Percentiles rank a stretch among this genome's conserved stretches.
Evolutionary conservation across 2,329 filamentous ascomycete species (phyloP).

Genomic region (Aaosphaeria pasadenensis): DNA sequence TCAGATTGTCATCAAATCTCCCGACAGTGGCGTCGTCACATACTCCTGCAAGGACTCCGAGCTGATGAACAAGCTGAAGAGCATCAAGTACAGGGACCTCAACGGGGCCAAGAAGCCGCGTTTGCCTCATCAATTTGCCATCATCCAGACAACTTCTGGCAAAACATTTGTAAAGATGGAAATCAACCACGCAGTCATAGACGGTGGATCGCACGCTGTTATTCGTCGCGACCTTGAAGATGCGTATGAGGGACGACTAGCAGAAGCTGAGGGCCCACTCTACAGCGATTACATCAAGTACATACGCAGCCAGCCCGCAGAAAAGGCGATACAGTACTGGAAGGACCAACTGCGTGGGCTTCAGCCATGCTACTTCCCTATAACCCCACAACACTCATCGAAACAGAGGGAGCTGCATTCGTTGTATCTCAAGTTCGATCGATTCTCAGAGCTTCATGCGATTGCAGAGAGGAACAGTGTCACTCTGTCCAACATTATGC

Average conservation of each 20-base stretch:
- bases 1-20: conserved; percentile 28
- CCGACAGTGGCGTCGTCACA: conserved; percentile 19
- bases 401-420: conserved; percentile 24
- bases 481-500: conserved; percentile 31
- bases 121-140: conserved; percentile 31
- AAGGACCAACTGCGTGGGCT: conserved; percentile 26
- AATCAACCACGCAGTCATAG: conserved; percentile 34
- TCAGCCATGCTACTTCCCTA: conserved; percentile 32
- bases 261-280: conserved; percentile 22
- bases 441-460: conserved; percentile 25
- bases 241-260: conserved; percentile 26
- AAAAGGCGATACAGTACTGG: conserved; percentile 27
- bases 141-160: conserved; percentile 24
- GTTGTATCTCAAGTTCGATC: conserved; percentile 25
- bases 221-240: conserved; percentile 28
- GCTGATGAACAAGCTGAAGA: conserved; percentile 15
- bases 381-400: conserved; percentile 14
- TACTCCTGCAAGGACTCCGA: conserved; percentile 23
- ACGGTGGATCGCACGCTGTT: conserved; percentile 29
- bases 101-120: conserved; percentile 27
- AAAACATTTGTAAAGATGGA: conserved; percentile 31
- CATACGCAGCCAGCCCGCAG: conserved; percentile 16
- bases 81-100: conserved; percentile 21
- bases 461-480: conserved; percentile 24
- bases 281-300: conserved; percentile 37